Evolutionary conservation across 352 stramenopile species (phyloP).

Genomic region (Phytophthora sansomeana): DNA sequence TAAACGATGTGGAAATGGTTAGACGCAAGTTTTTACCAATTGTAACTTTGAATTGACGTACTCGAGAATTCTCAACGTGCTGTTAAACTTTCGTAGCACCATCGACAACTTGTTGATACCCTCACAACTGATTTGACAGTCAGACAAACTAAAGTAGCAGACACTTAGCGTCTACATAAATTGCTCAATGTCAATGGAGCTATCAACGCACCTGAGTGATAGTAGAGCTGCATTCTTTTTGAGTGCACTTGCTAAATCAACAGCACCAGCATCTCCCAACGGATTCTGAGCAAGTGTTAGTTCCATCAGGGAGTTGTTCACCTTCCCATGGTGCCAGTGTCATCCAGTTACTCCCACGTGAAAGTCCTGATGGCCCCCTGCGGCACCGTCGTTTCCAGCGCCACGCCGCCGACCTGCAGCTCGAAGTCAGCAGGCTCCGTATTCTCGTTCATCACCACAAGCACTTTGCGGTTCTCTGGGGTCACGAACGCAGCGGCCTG

Average conservation of each 20-base stretch:
- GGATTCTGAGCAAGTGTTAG: conserved; percentile 63
- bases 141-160: conserved; percentile 37
- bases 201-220: conserved; percentile 48
- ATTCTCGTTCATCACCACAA: conserved; percentile 89
- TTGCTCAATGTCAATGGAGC: background rate
- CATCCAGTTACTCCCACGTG: conserved; percentile 74
- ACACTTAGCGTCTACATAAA: background rate
- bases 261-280: conserved; percentile 51
- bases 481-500: conserved; percentile 78
- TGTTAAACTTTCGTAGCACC: conserved; percentile 57
- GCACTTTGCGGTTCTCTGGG: conserved; percentile 73
- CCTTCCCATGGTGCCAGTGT: too few species aligned
- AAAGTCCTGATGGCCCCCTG: conserved; percentile 76
- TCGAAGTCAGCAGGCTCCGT: conserved; percentile 75
- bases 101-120: conserved; percentile 42
- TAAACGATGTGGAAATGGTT: conserved; percentile 9
- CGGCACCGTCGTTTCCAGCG: conserved; percentile 64
- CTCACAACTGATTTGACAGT: conserved; percentile 57
- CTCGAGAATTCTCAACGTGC: conserved; percentile 51
- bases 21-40: background rate
- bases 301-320: conserved; percentile 52
- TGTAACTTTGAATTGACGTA: conserved; percentile 15
- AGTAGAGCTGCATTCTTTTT: conserved; percentile 64
- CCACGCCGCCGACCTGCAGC: conserved; percentile 52
- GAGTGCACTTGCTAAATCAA: conserved; percentile 50